Evolutionary conservation across 2,329 filamentous ascomycete species (phyloP), one percentile per base, ranked within the genome.

Genomic region (Penicillium crustosum): DNA sequence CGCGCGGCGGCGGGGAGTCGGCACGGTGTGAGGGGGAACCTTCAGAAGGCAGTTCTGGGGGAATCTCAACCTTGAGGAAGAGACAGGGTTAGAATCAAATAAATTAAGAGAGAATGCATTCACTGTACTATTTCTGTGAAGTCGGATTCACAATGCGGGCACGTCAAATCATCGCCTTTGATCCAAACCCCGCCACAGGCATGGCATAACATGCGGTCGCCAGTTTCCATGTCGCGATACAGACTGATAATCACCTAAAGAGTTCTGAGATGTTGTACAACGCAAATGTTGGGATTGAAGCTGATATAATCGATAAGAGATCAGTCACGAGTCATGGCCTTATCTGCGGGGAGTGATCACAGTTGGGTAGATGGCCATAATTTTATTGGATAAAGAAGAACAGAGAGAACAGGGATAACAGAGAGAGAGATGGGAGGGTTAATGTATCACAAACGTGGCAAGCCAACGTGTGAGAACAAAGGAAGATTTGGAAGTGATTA

Each of bases 161-260:
- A 99, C 17, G 77, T 78, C 61, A 96, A 77, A 27, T 83, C 87
- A 63, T 83, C 49, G 59, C 90, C 85, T 59, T 85, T 81, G 69
- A 89, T 90, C 91, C 92, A 97, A 73, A 96, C 89, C 62, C 89
- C 78, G 52, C 83, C 74, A 77, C 94, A 97, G 59, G 82, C 78
- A 75, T 97, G 91, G 75, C 94, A 99, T 74, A 84, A 95, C 54
- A 97, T 88, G 63, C 93, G 85, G 70, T 96, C 90, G 29, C 44
- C 25, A 27, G 62, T 67, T 27, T 61, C 70, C 76, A 78, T 77
- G 54, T 53, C 42, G 42, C 23, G 10, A 38, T 21, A 29, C 7
- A 45, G 17, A 33, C 13, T 19, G 25, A 36, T 19, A 21, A 53
- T n/a, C 2, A 33, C 23, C 27, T 25, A 52, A 12, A 13, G 17